These are phyloP conservation scores for Lyophyllum decastes DNA, from an alignment of 768 basidiomycete genomes.

Conservation along the genomic window DNA sequence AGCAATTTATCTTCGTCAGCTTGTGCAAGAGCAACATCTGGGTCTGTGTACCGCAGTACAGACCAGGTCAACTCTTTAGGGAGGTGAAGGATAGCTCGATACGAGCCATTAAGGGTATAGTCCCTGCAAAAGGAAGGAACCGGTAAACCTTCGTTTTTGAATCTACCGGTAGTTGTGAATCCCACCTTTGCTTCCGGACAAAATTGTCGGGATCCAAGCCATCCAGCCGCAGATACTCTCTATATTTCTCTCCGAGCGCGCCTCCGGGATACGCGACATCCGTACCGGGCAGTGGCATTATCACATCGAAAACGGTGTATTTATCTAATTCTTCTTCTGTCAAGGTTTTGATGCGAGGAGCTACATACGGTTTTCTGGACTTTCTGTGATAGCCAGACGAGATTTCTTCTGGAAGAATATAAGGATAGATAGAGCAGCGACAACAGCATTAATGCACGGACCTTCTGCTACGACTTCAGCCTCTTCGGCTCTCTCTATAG, in stretches of 20 bases:
- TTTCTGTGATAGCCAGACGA: slow-evolving; percentile 30
- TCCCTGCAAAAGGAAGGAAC: slow-evolving; percentile 54
- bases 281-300: slow-evolving; percentile 96
- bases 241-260: slow-evolving; percentile 81
- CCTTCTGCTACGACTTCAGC: slow-evolving; percentile 25
- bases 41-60: slow-evolving; percentile 87
- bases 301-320: slow-evolving; percentile 90
- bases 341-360: slow-evolving; percentile 76
- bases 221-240: slow-evolving; percentile 78
- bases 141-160: neutral
- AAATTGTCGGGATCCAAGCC: slow-evolving; percentile 91
- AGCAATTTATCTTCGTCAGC: slow-evolving; percentile 94
- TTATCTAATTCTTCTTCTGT: slow-evolving; percentile 76
- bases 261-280: slow-evolving; percentile 94
- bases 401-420: slow-evolving; percentile 19
- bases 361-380: slow-evolving; percentile 56
- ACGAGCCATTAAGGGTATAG: slow-evolving; percentile 90
- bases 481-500: slow-evolving; percentile 36
- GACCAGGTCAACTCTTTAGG: slow-evolving; percentile 84
- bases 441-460: slow-evolving; percentile 16
- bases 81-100: slow-evolving; percentile 86
- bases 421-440: neutral
- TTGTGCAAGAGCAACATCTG: slow-evolving; percentile 88
- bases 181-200: slow-evolving; percentile 85
- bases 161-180: neutral